Evolutionary conservation across 2,329 filamentous ascomycete genomes (phyloP).

Genomic region (Mollisiaceae sp.): DNA sequence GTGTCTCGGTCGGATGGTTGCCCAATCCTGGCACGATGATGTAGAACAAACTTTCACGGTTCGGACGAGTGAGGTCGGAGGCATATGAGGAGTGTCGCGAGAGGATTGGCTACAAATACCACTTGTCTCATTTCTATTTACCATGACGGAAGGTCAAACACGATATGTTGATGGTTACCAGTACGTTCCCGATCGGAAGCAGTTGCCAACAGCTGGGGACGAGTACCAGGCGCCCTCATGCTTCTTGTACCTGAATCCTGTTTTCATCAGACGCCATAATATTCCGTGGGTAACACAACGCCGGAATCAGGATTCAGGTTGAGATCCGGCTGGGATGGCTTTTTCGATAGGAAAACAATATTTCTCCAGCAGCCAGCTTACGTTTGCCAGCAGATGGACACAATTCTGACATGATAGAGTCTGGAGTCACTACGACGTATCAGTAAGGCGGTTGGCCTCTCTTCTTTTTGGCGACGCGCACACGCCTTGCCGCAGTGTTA

Average conservation of each 20-base stretch:
- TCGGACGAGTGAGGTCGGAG: background rate
- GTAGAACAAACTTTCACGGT: constrained; percentile 4
- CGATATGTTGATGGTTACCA: background rate
- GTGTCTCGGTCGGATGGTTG: constrained; percentile 1
- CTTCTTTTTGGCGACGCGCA: background rate
- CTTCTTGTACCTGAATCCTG: background rate
- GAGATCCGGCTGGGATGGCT: background rate
- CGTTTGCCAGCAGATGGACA: background rate
- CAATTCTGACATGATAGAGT: background rate
- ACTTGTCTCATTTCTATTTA: background rate
- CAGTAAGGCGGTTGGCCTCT: background rate
- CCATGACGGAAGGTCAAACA: constrained; percentile 6
- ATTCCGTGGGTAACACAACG: background rate
- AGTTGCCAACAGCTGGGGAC: background rate
- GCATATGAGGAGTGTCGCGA: background rate
- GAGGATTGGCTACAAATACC: background rate
- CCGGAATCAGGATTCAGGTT: background rate
- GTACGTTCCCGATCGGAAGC: background rate
- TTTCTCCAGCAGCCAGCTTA: background rate
- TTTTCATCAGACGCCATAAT: constrained; percentile 4
- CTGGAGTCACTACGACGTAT: constrained; percentile 7
- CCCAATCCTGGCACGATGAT: constrained; percentile 5
- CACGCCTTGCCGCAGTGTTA: constrained; percentile 3
- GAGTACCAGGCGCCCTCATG: background rate
- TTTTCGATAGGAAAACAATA: background rate